phyloP scores from a whole-genome alignment of 306 rosid species.

The Canavalia ensiformis region DNA sequence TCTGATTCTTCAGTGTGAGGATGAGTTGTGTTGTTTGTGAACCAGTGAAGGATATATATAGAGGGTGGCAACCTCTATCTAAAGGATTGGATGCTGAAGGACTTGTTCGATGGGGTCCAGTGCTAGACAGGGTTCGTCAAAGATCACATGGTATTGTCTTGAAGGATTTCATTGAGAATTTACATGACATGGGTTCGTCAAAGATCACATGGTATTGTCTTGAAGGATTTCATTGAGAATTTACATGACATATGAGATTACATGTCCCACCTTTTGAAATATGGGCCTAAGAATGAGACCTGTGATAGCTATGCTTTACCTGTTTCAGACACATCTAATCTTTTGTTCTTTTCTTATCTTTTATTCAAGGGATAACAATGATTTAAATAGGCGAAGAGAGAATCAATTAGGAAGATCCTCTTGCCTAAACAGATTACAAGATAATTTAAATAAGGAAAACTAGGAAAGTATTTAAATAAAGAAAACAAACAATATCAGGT shows the following conservation, averaged over 20 bases:
- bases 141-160: conserved; percentile 42
- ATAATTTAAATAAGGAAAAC: no score
- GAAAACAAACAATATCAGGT: no score
- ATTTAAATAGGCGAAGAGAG: no score
- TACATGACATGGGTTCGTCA: not conserved
- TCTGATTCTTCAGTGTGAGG: not conserved
- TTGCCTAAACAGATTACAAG: no score
- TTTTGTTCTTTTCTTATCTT: conserved; percentile 2
- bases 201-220: conserved; percentile 41
- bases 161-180: not conserved
- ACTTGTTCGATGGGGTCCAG: not conserved
- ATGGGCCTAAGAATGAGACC: not conserved
- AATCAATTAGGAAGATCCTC: no score
- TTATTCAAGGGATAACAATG: no score
- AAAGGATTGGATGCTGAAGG: no score
- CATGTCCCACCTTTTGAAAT: not conserved
- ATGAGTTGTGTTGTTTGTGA: not conserved
- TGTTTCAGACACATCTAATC: conserved; percentile 11
- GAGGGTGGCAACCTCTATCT: not conserved
- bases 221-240: no score
- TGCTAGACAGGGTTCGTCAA: not conserved
- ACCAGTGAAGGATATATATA: not conserved
- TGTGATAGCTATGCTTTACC: not conserved
- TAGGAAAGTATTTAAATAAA: no score
- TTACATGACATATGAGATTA: no score